A percentile compares a stretch with the other conserved stretches of the same genome.
Evolutionary conservation across 768 basidiomycete species (phyloP).

Genomic region (Hirschioporus abietinus): DNA sequence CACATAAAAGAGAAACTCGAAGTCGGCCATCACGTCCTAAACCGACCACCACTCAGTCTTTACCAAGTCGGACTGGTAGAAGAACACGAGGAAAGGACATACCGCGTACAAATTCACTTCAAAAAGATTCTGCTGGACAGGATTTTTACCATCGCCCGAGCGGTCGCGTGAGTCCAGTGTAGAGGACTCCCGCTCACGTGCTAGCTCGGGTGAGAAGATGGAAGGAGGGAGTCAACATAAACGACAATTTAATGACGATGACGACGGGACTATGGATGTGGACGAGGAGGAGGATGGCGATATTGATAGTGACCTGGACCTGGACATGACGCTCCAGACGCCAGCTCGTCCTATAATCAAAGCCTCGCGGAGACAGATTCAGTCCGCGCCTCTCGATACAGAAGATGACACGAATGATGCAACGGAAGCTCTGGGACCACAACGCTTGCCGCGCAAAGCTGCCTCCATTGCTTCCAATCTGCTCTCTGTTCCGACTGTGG

Average conservation of each 20-base stretch:
- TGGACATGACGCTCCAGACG: not conserved
- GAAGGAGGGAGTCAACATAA: slow-evolving; percentile 28
- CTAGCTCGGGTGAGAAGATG: slow-evolving; percentile 42
- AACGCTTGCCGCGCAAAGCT: not conserved
- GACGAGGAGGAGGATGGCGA: not conserved
- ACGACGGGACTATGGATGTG: not conserved
- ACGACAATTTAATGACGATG: not conserved
- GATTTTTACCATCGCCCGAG: slow-evolving; percentile 73
- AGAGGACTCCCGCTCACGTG: slow-evolving; percentile 49
- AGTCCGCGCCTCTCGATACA: not conserved
- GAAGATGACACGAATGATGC: not conserved
- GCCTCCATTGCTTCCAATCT: not conserved
- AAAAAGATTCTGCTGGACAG: slow-evolving; percentile 27
- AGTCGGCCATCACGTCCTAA: not conserved
- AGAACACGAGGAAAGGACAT: slow-evolving; percentile 5
- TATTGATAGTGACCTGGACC: not conserved
- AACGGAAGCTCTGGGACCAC: not conserved
- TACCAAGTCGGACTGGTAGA: slow-evolving; percentile 2
- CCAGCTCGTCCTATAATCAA: not conserved
- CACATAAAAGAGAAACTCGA: not conserved
- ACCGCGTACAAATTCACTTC: slow-evolving; percentile 34
- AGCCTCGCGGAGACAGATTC: not conserved
- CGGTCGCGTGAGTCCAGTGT: slow-evolving; percentile 47
- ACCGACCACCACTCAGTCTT: not conserved
- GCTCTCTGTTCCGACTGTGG: not conserved